Evolutionary conservation across 2,329 filamentous ascomycete genomes (phyloP), one percentile per base, ranked within the genome.

Genomic region (Xylariaceae sp.): DNA sequence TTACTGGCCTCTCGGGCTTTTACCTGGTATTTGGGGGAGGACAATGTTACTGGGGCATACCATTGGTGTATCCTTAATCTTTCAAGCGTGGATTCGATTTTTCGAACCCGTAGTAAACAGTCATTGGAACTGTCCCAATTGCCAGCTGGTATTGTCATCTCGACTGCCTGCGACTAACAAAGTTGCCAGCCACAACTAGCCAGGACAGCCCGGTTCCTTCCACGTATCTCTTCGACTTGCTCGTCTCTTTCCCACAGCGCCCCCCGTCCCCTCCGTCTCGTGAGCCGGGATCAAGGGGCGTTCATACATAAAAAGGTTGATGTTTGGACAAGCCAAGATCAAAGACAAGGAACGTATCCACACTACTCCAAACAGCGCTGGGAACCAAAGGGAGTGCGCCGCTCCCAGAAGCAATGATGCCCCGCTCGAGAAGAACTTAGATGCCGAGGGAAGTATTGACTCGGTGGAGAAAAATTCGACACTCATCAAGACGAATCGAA

Each of bases 281-380:
- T 23, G 21, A 23, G 21, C 21, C 12, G 21, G 12, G 12, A 12
- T 8, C 21, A 12, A 23, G 21, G 21, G 8, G 21, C 12, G 21
- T 23, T 23, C 21, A 12, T 23, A 23, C 21, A 23, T 23, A 23
- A 23, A 23, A 23, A 12, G 21, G 12, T 23, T 12, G 13, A 33
- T 11, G 21, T 21, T 29, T 19, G 40, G 33, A 32, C 43, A 45
- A 49, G 38, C 38, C 40, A 44, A 49, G 40, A 38, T 42, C 29
- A 31, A 44, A 43, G 40, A 39, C 31, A 42, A 35, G 28, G 33
- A 47, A 40, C 30, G 37, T 39, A 41, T 44, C 45, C 40, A 46
- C 45, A 45, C 46, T 54, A 52, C 49, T 55, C 48, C 50, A 53
- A 53, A 42, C 45, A 41, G 36, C 38, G 33, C 43, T 45, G 40